A percentile compares a stretch with the other conserved stretches of the same genome.
Evolutionary conservation across 139 green algal genomes (phyloP).

Genomic region (Klebsormidium nitens): DNA sequence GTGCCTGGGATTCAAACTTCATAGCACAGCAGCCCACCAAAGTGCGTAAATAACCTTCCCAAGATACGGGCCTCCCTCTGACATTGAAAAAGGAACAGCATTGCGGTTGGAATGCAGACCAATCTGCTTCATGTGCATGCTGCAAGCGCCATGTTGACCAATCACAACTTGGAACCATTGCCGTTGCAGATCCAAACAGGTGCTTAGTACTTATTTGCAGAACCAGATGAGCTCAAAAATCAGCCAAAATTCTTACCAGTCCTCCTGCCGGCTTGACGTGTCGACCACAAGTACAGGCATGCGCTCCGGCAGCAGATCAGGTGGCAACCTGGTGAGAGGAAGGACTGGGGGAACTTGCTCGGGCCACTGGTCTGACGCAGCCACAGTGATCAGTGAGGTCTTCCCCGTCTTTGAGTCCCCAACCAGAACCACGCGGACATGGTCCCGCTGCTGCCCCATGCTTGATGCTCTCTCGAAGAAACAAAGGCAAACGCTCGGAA

Average conservation of each 20-base stretch:
- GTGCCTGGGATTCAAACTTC: too few species aligned
- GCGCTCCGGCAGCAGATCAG: constrained; percentile 59
- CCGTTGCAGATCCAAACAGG: constrained; percentile 6
- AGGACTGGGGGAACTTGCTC: constrained; percentile 53
- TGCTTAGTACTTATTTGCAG: background rate
- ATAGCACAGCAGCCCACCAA: too few species aligned
- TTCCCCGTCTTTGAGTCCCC: constrained; percentile 73
- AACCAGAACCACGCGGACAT: constrained; percentile 57
- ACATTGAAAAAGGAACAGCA: background rate
- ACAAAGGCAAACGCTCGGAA: too few species aligned
- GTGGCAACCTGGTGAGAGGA: constrained; percentile 62
- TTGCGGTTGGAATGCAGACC: background rate
- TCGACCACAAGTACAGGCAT: constrained; percentile 71
- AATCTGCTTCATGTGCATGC: too few species aligned
- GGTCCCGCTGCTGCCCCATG: too few species aligned
- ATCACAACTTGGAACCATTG: too few species aligned
- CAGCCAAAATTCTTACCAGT: too few species aligned
- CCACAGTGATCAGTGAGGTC: constrained; percentile 70
- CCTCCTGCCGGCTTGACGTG: constrained; percentile 44
- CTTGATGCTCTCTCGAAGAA: too few species aligned
- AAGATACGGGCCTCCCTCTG: too few species aligned
- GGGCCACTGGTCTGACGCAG: constrained; percentile 70
- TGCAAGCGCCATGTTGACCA: too few species aligned
- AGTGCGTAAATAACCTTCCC: too few species aligned
- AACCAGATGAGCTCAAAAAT: background rate